phyloP scores from a whole-genome alignment of 257 asterid species.

The Coffea canephora region DNA sequence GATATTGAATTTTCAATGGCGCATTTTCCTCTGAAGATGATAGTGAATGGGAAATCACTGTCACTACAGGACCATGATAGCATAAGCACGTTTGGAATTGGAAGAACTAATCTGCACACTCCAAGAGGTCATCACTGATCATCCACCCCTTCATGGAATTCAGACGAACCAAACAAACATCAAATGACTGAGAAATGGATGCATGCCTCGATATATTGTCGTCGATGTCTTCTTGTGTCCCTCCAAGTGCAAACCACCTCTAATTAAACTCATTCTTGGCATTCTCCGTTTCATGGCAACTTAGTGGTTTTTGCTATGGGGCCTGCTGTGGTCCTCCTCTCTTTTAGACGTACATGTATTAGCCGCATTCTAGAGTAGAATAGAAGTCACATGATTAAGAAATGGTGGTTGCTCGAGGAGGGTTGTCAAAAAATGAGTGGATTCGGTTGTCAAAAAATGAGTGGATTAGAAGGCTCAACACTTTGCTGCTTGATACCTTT shows the following conservation, averaged over 20 bases:
- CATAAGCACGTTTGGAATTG: constrained; percentile 3
- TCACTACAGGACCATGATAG: background rate
- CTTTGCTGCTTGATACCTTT: background rate
- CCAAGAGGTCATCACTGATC: no score
- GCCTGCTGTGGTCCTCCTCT: constrained; percentile 4
- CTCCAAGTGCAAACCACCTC: constrained; percentile 1
- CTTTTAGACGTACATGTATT: background rate
- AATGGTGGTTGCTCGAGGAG: background rate
- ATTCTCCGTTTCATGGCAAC: background rate
- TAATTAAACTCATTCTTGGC: background rate
- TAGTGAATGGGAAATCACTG: background rate
- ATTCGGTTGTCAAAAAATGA: background rate
- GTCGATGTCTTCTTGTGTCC: background rate
- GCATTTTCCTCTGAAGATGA: background rate
- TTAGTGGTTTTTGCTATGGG: background rate
- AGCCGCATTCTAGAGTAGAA: background rate
- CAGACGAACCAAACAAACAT: background rate
- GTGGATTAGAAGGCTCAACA: background rate
- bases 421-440: background rate
- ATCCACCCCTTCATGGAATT: background rate
- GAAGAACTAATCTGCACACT: background rate
- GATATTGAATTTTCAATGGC: background rate
- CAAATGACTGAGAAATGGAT: constrained; percentile 5
- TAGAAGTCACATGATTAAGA: background rate
- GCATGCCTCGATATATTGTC: background rate